phyloP scores from a whole-genome alignment of 306 rosid species.

The Trifolium dubium region DNA sequence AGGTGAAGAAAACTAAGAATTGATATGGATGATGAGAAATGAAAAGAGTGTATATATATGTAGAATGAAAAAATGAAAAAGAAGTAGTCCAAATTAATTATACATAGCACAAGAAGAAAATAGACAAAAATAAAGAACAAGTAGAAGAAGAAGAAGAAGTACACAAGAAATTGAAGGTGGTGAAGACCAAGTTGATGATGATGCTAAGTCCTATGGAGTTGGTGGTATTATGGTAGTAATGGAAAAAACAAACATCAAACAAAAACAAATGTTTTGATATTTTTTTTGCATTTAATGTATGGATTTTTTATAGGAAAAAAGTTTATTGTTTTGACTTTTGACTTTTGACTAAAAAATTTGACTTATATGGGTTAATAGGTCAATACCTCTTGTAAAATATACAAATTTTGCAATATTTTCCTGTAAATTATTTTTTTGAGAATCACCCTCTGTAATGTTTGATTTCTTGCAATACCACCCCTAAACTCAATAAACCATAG shows the following conservation, averaged over 20 bases:
- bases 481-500: too few species aligned
- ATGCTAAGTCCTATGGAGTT: conserved; percentile 16
- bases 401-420: too few species aligned
- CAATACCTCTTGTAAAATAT: too few species aligned
- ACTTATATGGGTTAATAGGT: too few species aligned
- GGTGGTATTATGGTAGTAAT: background rate
- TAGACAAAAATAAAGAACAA: background rate
- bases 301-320: background rate
- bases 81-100: conserved; percentile 1
- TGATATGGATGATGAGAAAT: background rate
- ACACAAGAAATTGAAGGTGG: background rate
- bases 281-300: background rate
- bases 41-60: background rate
- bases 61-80: background rate
- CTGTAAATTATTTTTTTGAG: too few species aligned
- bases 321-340: background rate
- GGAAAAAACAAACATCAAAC: background rate
- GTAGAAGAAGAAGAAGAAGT: background rate
- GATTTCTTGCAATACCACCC: too few species aligned
- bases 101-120: background rate
- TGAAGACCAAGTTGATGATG: conserved; percentile 1
- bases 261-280: background rate
- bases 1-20: background rate
- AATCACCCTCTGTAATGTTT: too few species aligned
- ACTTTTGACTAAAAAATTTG: background rate